Conservation (phyloP, 768 basidiomycete genomes). For the Lactifluus pinguis region DNA sequence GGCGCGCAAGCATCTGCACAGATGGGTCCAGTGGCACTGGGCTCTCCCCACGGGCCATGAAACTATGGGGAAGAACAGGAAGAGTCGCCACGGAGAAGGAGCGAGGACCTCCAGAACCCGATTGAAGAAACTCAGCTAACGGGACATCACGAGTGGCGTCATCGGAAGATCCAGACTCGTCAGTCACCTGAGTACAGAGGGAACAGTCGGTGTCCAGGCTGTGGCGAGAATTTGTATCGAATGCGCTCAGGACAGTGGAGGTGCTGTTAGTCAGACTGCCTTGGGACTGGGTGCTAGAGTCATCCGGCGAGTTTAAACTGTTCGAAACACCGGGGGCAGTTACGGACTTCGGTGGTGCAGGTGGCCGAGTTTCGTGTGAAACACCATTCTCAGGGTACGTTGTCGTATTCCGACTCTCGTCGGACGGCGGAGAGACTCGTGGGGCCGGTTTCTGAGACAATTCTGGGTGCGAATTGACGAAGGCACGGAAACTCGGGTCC, state of each 20-base stretch:
- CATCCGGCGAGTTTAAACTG: conserved; percentile 16
- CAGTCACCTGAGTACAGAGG: conserved; percentile 9
- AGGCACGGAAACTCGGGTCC: conserved; percentile 85
- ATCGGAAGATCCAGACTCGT: conserved; percentile 6
- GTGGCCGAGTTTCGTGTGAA: background rate
- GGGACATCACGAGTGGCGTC: background rate
- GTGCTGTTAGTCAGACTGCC: conserved; percentile 12
- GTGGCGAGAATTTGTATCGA: conserved; percentile 8
- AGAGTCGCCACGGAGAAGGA: conserved; percentile 29
- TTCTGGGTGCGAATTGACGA: conserved; percentile 90
- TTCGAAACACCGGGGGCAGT: background rate
- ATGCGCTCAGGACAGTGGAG: conserved; percentile 7
- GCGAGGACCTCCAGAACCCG: conserved; percentile 10
- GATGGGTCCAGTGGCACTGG: conserved; percentile 56
- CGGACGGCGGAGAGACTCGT: background rate
- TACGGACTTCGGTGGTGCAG: background rate
- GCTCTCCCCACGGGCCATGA: conserved; percentile 27
- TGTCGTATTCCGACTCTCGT: background rate
- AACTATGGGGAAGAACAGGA: conserved; percentile 23
- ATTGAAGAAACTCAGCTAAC: background rate
- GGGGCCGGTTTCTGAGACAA: conserved; percentile 36
- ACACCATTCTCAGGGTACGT: background rate
- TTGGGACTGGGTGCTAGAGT: background rate
- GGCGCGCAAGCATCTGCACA: conserved; percentile 67
- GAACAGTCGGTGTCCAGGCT: conserved; percentile 10